phyloP scores from a whole-genome alignment of 225 moss, liverwort and hornwort species.

The Takakia lepidozioides region DNA sequence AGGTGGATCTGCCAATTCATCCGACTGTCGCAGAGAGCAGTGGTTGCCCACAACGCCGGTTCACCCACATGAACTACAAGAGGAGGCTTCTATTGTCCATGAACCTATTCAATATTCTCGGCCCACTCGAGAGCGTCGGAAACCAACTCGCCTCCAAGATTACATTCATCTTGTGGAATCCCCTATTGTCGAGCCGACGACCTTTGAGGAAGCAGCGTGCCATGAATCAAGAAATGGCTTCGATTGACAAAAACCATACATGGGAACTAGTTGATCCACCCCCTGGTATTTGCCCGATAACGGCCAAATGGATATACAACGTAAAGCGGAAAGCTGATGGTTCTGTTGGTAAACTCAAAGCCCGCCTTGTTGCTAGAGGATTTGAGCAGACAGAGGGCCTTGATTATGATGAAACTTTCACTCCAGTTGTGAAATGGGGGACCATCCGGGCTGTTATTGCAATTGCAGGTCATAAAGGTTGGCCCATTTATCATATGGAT shows the following conservation, averaged over 20 bases:
- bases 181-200: no score
- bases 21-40: no score
- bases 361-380: no score
- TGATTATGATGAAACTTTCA: conserved; percentile 1
- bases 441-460: not conserved
- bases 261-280: not conserved
- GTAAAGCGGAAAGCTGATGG: not conserved
- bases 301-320: conserved; percentile 3
- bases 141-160: not conserved
- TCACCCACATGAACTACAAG: no score
- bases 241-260: not conserved
- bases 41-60: no score
- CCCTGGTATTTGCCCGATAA: not conserved
- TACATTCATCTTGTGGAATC: not conserved
- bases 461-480: not conserved
- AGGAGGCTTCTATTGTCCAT: no score
- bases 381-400: no score
- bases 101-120: no score
- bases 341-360: no score
- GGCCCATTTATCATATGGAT: not conserved
- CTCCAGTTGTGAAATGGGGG: not conserved
- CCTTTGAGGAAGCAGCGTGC: not conserved
- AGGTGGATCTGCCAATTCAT: no score
- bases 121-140: no score
- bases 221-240: not conserved